phyloP scores from a whole-genome alignment of 176 grass and related monocot species.

The Rhynchospora tenuis region DNA sequence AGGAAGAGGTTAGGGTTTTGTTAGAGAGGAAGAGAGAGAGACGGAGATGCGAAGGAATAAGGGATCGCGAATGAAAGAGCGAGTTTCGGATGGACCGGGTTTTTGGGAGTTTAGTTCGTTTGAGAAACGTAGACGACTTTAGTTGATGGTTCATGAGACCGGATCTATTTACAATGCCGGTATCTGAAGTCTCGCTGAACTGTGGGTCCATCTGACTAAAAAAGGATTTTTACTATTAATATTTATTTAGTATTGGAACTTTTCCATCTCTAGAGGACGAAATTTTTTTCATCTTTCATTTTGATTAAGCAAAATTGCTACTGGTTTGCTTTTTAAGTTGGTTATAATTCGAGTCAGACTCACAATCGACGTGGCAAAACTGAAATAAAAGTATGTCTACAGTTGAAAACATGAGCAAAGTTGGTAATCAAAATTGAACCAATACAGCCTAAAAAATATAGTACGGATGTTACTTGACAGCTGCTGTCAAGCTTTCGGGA shows the following conservation, averaged over 20 bases:
- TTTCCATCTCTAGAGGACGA: background rate
- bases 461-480: too few relatives aligned
- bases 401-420: too few relatives aligned
- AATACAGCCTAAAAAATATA: too few relatives aligned
- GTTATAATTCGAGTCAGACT: too few relatives aligned
- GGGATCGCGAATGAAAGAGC: background rate
- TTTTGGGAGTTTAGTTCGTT: background rate
- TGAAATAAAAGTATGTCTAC: too few relatives aligned
- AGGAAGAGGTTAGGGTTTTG: constrained; percentile 68
- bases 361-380: too few relatives aligned
- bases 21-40: background rate
- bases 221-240: background rate
- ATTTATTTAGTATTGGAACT: background rate
- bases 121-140: background rate
- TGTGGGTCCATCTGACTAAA: background rate
- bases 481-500: too few relatives aligned
- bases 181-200: background rate
- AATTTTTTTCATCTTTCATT: too few relatives aligned
- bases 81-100: background rate
- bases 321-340: too few relatives aligned
- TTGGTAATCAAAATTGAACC: too few relatives aligned
- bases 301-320: too few relatives aligned
- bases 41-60: constrained; percentile 31
- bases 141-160: background rate
- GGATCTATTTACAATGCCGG: background rate